Conservation (phyloP, 2,329 filamentous ascomycete species). For the Clonostachys rhizophaga region DNA sequence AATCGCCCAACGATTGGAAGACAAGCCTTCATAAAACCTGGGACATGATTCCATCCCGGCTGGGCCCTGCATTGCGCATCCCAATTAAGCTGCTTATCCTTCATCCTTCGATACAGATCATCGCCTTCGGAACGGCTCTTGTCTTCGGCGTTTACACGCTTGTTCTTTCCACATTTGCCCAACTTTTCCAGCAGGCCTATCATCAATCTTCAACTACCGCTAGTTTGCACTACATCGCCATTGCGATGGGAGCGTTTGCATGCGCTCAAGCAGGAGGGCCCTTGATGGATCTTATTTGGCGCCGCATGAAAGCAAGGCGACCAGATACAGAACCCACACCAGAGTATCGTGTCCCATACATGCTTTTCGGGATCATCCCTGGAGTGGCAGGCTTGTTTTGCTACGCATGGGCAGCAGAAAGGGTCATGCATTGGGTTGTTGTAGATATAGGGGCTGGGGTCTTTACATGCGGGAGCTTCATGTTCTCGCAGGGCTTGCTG, state of each 20-base stretch:
- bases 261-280: constrained; percentile 26
- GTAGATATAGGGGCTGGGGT: constrained; percentile 51
- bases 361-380: constrained; percentile 46
- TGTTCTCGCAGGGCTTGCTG: constrained; percentile 45
- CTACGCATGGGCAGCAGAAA: constrained; percentile 42
- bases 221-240: constrained; percentile 45
- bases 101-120: constrained; percentile 40
- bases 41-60: not conserved
- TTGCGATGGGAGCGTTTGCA: constrained; percentile 35
- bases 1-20: constrained; percentile 1
- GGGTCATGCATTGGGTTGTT: constrained; percentile 47
- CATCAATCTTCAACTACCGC: constrained; percentile 33
- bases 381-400: constrained; percentile 23
- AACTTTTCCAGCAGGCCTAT: constrained; percentile 40
- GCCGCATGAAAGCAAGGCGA: constrained; percentile 3
- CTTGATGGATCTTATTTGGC: constrained; percentile 31
- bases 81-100: constrained; percentile 27
- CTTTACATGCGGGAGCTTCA: constrained; percentile 48
- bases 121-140: constrained; percentile 37
- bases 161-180: constrained; percentile 47
- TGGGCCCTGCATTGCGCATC: not conserved
- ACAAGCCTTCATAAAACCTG: not conserved
- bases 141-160: constrained; percentile 46
- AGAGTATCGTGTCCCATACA: constrained; percentile 45
- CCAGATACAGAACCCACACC: constrained; percentile 18